A percentile compares a stretch with the other conserved stretches of the same genome.
Conservation (phyloP, 257 asterid genomes). For the Penstemon eatonii region DNA sequence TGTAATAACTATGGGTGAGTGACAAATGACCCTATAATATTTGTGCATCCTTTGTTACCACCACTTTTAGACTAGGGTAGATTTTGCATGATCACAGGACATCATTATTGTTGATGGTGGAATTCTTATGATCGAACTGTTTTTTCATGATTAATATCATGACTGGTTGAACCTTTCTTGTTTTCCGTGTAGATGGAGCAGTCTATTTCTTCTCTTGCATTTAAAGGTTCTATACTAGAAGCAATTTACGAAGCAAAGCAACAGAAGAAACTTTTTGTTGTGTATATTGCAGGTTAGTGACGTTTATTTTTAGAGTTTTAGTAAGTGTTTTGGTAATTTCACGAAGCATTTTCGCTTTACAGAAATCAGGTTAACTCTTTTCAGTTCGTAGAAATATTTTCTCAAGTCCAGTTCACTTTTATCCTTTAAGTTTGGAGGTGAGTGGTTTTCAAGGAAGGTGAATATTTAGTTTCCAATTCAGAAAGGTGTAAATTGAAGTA, state of each 20-base stretch:
- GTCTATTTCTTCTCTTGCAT: slow-evolving; percentile 68
- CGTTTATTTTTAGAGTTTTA: background rate
- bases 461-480: background rate
- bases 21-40: background rate
- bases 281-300: slow-evolving; percentile 66
- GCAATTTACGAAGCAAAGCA: slow-evolving; percentile 84
- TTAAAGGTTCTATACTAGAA: slow-evolving; percentile 74
- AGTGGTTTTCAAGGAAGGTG: background rate
- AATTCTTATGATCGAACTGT: background rate
- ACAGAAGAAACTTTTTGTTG: slow-evolving; percentile 88
- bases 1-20: too few species aligned
- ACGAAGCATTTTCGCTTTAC: background rate
- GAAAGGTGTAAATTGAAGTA: background rate
- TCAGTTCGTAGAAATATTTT: background rate
- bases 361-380: background rate
- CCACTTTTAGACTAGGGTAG: slow-evolving; percentile 9
- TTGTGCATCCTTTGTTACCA: background rate
- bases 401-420: background rate
- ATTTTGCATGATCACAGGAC: background rate
- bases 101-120: background rate
- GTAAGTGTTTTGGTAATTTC: background rate
- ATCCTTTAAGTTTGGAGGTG: background rate
- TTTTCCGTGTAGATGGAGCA: slow-evolving; percentile 66
- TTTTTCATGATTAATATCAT: slow-evolving; percentile 2
- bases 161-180: slow-evolving; percentile 21